Conservation (phyloP, 768 basidiomycete genomes). For the Tylopilus intermedius region DNA sequence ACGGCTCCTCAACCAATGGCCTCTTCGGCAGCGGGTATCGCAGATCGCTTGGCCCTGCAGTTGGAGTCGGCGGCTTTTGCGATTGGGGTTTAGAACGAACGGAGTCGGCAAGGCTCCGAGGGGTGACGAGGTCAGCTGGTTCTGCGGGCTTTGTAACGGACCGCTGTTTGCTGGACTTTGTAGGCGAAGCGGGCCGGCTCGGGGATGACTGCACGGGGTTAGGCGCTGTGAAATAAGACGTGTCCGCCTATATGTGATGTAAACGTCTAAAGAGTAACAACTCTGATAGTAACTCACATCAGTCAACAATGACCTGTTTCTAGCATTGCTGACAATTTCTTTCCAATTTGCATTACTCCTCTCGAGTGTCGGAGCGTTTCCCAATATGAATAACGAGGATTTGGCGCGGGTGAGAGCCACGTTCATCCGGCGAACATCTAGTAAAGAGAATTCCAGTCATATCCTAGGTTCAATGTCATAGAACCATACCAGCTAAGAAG, state of each 20-base stretch:
- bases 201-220: conserved; percentile 4
- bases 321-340: conserved; percentile 72
- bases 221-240: conserved; percentile 36
- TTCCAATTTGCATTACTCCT: conserved; percentile 79
- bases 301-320: conserved; percentile 54
- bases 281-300: conserved; percentile 41
- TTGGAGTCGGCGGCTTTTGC: conserved; percentile 10
- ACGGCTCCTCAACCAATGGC: conserved; percentile 12
- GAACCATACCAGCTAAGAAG: conserved; percentile 69
- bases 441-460: not conserved
- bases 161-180: conserved; percentile 22
- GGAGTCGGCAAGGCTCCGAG: conserved; percentile 32
- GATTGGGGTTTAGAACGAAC: conserved; percentile 23
- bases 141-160: conserved; percentile 13
- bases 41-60: conserved; percentile 6
- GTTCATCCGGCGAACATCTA: conserved; percentile 89
- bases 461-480: not conserved
- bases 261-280: no score
- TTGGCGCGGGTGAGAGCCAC: conserved; percentile 97
- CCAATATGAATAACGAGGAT: conserved; percentile 90
- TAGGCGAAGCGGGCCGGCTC: conserved; percentile 17
- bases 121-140: conserved; percentile 37
- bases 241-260: conserved; percentile 26
- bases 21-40: conserved; percentile 19
- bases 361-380: conserved; percentile 85